Base-by-base conservation (phyloP, 1,139 yeast genomes). In the Magnusiomyces ingens region DNA sequence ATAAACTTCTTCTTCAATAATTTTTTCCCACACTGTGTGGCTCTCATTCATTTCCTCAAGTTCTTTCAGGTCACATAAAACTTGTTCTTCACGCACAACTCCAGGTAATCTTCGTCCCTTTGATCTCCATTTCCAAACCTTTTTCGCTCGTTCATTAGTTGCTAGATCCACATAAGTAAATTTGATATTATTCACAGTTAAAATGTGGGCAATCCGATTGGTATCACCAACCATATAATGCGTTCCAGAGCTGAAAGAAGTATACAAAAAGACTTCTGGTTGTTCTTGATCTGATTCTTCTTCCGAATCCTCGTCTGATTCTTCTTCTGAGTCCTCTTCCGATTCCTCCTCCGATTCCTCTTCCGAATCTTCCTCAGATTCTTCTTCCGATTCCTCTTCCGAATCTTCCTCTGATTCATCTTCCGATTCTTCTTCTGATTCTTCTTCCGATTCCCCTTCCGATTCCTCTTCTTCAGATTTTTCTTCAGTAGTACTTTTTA, bases 41-140 rank as follows among this genome's bases (percentile, higher is more conserved):
- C 18, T 50, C 40, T 55, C 56, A 36, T 42, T 45, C 22, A 50
- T 43, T 15, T 54, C 55, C 38, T 54, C 57, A n/a, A 54, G 42
- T 40, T 54, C 51, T 21, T 32, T 37, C 43, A 49, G 47, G 36
- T 54, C 57, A 13, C 55, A 51, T 60, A 91, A 84, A 58, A 84
- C 80, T 61, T 89, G 96, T 44, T 75, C 75, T n/a, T 95, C 96
- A 64, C 96, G 78, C 29, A 91, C 90, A 21, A 93, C 79, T n/a
- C 94, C 98, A 1, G 99, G 99, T 54, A 90, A 77, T 1, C 80
- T 72, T 63, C 85, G 82, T 4, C 95, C 96, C 48, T 76, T 75
- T 21, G 54, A 37, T 59, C 83, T 79, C 66, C 94, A 78, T 64
- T 44, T 44, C 57, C 57, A 55, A 17, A 55, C 35, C 12, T 52